Evolutionary conservation across 257 asterid genomes (phyloP), one percentile per base, ranked within the genome.

Genomic region (Solanum ossicruentum): DNA sequence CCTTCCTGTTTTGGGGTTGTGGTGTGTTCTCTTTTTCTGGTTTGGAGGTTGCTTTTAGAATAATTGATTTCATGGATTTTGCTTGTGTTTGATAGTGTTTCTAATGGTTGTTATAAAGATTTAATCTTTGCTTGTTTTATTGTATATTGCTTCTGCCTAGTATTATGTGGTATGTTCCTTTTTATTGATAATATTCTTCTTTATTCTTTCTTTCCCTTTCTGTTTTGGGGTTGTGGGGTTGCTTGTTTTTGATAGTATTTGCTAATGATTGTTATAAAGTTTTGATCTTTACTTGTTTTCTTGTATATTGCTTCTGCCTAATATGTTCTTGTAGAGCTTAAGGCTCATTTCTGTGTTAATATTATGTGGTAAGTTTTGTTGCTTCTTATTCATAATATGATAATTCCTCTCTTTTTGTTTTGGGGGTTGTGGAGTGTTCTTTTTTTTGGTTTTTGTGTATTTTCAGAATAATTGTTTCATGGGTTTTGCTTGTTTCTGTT

Each of bases 291-390:
- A 2, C 15, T 51, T 65, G 75, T 43, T 71, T 83, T 56, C 45
- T 67, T 23, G 51, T 71, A 12, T 41, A 51, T 63, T 73, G 51
- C 23, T 17, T 69, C 77, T 69, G 51, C 20, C 81, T 71, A 11
- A 54, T 45, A 6, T 54, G 47, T 96, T 41, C 95, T 96, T 75
- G 92, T 91, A 84, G 97, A 96, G 93, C 99, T 97, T 55, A 93
- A 95, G 90, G 98, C 98, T 26, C 98, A 95, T 84, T 97, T 95
- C 39, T 97, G 99, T 65, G 95, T 95, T 82, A 95, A 95, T 88
- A 92, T 95, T 66, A 93, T 95, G 99, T 91, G 99, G 98, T 94
- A 61, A 17, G 80, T 18, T 3, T 21, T 73, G 61, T 41, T 72
- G 61, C 15, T 85, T 56, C 60, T 80, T 56, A 47, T 81, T 87